These are phyloP conservation scores for Athelia psychrophila DNA, from an alignment of 1,284 basidiomycete genomes.

Conservation along the genomic window DNA sequence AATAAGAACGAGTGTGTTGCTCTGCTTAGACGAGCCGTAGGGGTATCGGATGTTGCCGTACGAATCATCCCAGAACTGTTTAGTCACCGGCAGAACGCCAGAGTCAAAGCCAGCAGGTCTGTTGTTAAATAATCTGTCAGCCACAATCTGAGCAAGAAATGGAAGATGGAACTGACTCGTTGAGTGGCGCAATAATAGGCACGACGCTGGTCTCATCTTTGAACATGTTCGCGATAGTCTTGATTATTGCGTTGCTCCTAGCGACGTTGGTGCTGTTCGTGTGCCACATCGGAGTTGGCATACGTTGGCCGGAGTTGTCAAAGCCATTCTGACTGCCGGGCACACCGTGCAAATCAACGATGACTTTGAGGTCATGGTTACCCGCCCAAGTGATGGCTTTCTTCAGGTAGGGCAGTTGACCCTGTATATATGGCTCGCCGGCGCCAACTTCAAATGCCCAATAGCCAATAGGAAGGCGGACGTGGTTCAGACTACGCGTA, in stretches of 20 bases:
- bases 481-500: constrained; percentile 67
- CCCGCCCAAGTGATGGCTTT: constrained; percentile 80
- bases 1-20: constrained; percentile 67
- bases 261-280: constrained; percentile 61
- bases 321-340: constrained; percentile 88
- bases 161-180: constrained; percentile 56
- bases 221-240: constrained; percentile 61
- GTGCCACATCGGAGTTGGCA: constrained; percentile 71
- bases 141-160: constrained; percentile 1
- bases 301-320: constrained; percentile 82
- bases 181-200: constrained; percentile 71
- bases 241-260: constrained; percentile 70
- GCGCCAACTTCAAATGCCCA: constrained; percentile 86
- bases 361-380: constrained; percentile 75
- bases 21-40: constrained; percentile 51
- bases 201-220: constrained; percentile 55
- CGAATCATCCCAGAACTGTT: constrained; percentile 75
- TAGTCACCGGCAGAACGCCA: constrained; percentile 51
- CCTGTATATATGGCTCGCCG: constrained; percentile 85
- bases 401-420: constrained; percentile 71
- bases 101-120: constrained; percentile 77
- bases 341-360: constrained; percentile 82
- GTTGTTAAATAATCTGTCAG: constrained; percentile 5
- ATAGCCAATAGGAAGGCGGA: constrained; percentile 86
- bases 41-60: constrained; percentile 78